These are phyloP conservation scores for Metschnikowia similis DNA, from an alignment of 805 yeast species.

Conservation along the genomic window DNA sequence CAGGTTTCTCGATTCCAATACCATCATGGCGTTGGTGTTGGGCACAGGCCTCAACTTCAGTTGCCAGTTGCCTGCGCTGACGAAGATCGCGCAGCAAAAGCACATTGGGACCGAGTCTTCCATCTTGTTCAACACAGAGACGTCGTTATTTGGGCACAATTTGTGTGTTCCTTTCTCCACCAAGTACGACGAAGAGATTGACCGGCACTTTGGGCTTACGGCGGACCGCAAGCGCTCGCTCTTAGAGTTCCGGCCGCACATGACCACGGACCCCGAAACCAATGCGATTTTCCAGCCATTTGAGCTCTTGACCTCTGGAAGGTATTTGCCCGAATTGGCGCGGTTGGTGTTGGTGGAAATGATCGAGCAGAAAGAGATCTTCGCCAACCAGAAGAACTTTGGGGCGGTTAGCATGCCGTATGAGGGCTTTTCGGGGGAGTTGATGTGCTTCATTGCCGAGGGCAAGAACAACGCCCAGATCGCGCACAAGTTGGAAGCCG, in stretches of 20 bases:
- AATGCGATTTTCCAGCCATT: conserved; percentile 48
- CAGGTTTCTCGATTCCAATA: conserved; percentile 29
- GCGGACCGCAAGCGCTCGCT: neutral
- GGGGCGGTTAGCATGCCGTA: conserved; percentile 16
- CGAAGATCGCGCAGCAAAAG: conserved; percentile 15
- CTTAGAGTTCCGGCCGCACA: conserved; percentile 24
- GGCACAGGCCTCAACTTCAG: conserved; percentile 69
- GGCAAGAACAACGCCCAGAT: conserved; percentile 17
- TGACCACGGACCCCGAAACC: conserved; percentile 24
- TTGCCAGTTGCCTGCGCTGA: conserved; percentile 28
- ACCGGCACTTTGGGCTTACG: conserved; percentile 23
- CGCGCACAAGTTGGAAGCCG: conserved; percentile 17
- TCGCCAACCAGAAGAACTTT: conserved; percentile 16
- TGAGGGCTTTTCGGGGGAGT: conserved; percentile 39
- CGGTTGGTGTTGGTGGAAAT: conserved; percentile 40
- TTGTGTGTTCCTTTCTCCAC: conserved; percentile 30
- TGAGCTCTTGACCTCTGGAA: conserved; percentile 52
- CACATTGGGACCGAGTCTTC: conserved; percentile 7
- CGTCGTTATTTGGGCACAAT: conserved; percentile 49
- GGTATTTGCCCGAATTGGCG: conserved; percentile 52
- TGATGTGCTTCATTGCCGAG: conserved; percentile 38
- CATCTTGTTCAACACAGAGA: conserved; percentile 47
- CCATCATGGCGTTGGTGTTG: conserved; percentile 52
- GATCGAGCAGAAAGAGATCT: conserved; percentile 25
- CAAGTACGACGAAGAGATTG: conserved; percentile 38